These are phyloP conservation scores for Monilinia vaccinii-corymbosi DNA, from an alignment of 2,329 filamentous ascomycete genomes.

Conservation along the genomic window DNA sequence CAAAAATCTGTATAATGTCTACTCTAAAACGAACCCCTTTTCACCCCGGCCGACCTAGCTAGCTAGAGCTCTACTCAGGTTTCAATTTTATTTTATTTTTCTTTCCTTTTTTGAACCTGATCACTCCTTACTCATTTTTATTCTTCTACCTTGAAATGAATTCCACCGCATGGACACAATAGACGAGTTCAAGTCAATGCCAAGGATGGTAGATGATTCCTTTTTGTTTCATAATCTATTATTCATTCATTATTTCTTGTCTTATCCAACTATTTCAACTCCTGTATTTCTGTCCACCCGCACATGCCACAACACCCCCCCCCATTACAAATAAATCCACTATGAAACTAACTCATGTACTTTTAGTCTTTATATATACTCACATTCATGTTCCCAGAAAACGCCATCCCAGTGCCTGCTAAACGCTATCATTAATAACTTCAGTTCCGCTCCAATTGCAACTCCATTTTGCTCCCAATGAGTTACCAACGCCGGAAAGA, in stretches of 20 bases:
- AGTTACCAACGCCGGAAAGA: neutral
- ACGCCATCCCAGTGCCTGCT: conserved; percentile 3
- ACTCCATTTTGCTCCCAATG: neutral
- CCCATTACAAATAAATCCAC: neutral
- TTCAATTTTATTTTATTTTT: no score
- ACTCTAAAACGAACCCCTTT: no score
- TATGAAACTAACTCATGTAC: neutral
- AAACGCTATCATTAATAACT: conserved; percentile 6
- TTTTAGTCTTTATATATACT: neutral
- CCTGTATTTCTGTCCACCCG: neutral
- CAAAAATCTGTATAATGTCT: no score
- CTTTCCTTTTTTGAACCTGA: no score
- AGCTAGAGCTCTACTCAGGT: no score
- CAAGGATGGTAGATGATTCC: no score
- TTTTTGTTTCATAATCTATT: neutral
- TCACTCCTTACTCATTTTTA: no score
- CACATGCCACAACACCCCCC: no score
- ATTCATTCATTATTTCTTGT: neutral
- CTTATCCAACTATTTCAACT: neutral
- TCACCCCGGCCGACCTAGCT: no score
- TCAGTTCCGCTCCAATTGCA: neutral
- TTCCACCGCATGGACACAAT: no score
- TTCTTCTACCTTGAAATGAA: no score
- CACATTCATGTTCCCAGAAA: neutral
- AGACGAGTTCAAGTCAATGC: no score